Base-by-base conservation (phyloP, 192 early-diverging fungal species). In the Coemansia javaensis region DNA sequence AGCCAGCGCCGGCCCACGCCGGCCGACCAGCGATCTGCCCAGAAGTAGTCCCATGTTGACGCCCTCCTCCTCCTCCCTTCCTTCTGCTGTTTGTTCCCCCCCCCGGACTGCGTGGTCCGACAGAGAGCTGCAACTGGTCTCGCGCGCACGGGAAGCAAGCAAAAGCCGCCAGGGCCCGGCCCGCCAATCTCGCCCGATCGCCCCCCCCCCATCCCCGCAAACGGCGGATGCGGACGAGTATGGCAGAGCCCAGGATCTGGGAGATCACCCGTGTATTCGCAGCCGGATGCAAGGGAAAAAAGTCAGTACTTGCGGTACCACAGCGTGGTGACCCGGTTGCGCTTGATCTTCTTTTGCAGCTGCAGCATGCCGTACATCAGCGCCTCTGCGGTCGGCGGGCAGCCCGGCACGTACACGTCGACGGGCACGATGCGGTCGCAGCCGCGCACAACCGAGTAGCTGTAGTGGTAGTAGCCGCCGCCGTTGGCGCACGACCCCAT, bases 381-480 rank as follows among this genome's bases (percentile, higher is more conserved):
- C n/a, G 91, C 94, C 67, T 98, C 92, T 25, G 94, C 92, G 15
- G 91, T 94, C 37, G 94, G 94, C 44, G 94, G 94, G 73, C 94
- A 98, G 33, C 94, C 94, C 18, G 94, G 94, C 23, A 98, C 93
- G 64, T 98, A 98, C 33, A 98, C 89, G 66, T 89, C 87, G 32
- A 89, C 89, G 20, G 94, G 94, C 10, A 98, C 88, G 66, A 98
- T 85, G 15, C 94, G 83, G 52, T 98, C 94, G 65, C 94, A 98
- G 53, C 94, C 91, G 40, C 94, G 83, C 34, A 97, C 94, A 35
- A 95, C 93, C 50, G 88, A 82, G 69, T 95, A 95, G 36, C 87
- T 90, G 80, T 98, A 98, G 77, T 98, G 94, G 75, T 98, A 98
- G 80, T 98, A 98, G 42, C 94, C 94, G 50, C 94, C 94, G 55